Conservation (phyloP, 495 filamentous ascomycete genomes). For the Hypoxylon cercidicola region DNA sequence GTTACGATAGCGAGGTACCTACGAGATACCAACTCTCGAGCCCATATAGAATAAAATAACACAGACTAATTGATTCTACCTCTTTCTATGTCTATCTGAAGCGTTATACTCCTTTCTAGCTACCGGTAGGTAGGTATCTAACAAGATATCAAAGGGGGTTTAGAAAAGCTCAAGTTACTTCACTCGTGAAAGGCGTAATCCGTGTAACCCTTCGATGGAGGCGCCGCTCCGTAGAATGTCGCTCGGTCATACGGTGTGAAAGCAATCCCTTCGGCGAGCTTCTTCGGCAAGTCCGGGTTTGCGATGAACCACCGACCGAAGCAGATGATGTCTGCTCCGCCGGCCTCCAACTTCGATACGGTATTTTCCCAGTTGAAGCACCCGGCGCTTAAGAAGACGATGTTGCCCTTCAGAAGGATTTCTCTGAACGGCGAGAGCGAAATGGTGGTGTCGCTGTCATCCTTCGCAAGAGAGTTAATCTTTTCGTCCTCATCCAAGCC, state of each 20-base stretch:
- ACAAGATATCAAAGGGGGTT: not conserved
- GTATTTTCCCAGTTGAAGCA: slow-evolving; percentile 63
- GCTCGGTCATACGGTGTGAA: slow-evolving; percentile 66
- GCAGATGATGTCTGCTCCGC: slow-evolving; percentile 59
- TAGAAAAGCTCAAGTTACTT: not conserved
- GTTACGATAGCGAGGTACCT: too few species aligned
- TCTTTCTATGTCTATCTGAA: not conserved
- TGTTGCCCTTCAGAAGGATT: slow-evolving; percentile 52
- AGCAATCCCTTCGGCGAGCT: slow-evolving; percentile 63
- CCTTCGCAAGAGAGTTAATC: slow-evolving; percentile 46
- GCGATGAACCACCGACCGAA: slow-evolving; percentile 69
- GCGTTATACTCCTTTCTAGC: not conserved
- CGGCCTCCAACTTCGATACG: slow-evolving; percentile 61
- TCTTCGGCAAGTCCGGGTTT: slow-evolving; percentile 74
- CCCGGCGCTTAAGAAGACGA: slow-evolving; percentile 67
- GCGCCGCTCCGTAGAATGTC: slow-evolving; percentile 65
- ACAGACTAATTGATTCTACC: not conserved
- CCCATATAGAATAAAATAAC: not conserved
- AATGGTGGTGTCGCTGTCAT: slow-evolving; percentile 53
- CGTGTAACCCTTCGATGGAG: slow-evolving; percentile 64
- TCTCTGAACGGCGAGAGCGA: slow-evolving; percentile 62
- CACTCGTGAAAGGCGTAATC: slow-evolving; percentile 59
- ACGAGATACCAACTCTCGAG: not conserved
- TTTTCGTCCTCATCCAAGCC: slow-evolving; percentile 57
- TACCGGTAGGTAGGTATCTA: not conserved